Percentiles rank a stretch among this genome's conserved stretches.
These are phyloP conservation scores for Fraxinus baroniana DNA, from an alignment of 305 asterid genomes.

Conservation along the genomic window DNA sequence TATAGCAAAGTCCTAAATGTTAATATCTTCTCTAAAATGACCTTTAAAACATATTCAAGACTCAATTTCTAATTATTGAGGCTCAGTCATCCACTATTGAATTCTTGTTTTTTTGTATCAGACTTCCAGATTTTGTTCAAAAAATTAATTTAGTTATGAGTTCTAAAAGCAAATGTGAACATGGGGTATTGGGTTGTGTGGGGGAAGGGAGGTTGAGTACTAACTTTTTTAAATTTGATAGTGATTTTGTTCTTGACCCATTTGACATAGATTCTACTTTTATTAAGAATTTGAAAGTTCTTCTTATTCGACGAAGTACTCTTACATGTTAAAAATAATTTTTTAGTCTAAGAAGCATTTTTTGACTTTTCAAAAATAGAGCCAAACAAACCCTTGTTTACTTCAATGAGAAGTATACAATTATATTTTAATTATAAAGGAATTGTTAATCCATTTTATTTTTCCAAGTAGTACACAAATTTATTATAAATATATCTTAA, in stretches of 20 bases:
- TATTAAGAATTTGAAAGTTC: no score
- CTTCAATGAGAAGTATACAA: conserved; percentile 22
- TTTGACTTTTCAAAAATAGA: no score
- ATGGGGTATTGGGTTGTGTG: background rate
- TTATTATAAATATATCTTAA: background rate
- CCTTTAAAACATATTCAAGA: background rate
- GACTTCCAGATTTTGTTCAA: conserved; percentile 3
- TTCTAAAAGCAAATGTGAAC: conserved; percentile 35
- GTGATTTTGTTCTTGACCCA: background rate
- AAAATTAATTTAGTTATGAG: conserved; percentile 4
- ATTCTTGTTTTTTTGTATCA: background rate
- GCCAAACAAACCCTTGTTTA: conserved; percentile 1
- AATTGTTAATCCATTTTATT: background rate
- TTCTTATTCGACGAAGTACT: background rate
- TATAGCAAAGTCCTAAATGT: no score
- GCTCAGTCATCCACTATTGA: conserved; percentile 30
- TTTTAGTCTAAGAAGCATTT: background rate
- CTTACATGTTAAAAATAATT: no score
- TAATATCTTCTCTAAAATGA: conserved; percentile 7
- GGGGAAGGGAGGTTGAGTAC: no score
- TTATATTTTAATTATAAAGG: background rate
- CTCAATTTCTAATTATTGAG: conserved; percentile 25
- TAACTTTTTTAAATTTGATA: no score
- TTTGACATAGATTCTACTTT: no score
- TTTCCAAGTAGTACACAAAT: no score